Evolutionary conservation across 2,329 filamentous ascomycete genomes (phyloP).

Genomic region (Magnaporthiopsis poae): DNA sequence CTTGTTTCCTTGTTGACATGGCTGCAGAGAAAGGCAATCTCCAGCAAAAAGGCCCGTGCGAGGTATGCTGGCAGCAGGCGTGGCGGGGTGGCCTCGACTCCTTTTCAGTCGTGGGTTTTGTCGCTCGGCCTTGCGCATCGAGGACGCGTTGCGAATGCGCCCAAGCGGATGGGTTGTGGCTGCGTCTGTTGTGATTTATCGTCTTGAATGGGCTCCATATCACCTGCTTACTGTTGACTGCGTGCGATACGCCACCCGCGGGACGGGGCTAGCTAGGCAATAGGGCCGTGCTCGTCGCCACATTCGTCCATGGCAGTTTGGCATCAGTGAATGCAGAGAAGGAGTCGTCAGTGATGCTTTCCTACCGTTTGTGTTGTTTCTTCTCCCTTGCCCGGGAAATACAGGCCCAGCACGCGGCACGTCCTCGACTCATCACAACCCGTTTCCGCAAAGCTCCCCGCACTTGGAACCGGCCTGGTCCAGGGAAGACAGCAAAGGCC

Average conservation of each 20-base stretch:
- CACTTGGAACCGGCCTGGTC: no score
- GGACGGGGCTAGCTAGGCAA: neutral
- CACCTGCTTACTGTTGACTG: neutral
- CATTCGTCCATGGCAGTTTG: no score
- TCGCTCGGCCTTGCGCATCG: neutral
- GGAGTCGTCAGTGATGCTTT: neutral
- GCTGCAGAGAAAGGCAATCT: neutral
- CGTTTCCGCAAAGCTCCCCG: neutral
- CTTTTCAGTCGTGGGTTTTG: neutral
- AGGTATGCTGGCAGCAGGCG: neutral
- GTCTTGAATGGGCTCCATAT: neutral
- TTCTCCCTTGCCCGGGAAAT: no score
- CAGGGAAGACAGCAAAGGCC: neutral
- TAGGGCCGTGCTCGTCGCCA: neutral
- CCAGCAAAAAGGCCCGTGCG: no score
- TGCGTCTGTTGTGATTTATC: neutral
- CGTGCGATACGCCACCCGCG: neutral
- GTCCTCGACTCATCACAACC: neutral
- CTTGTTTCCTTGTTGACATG: neutral
- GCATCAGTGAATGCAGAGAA: neutral
- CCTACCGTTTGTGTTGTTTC: no score
- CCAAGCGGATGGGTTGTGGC: neutral
- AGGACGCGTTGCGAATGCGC: neutral
- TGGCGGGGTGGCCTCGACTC: neutral
- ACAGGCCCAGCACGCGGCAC: neutral